phyloP scores from a whole-genome alignment of 805 yeast genomes.

The Myxozyma lipomycoides region DNA sequence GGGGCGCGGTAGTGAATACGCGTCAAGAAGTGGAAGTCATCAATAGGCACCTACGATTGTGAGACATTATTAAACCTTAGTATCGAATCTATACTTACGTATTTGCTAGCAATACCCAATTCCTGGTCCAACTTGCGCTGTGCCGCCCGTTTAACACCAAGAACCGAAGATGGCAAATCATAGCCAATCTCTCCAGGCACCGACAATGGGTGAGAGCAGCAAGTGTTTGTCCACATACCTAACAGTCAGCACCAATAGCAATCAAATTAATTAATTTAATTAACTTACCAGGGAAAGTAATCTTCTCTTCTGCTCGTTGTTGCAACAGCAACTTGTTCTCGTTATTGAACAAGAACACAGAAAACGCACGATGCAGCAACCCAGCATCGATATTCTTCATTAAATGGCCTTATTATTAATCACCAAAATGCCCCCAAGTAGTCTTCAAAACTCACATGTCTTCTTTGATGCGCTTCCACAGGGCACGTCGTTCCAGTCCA shows the following conservation, averaged over 20 bases:
- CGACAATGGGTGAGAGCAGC: constrained; percentile 96
- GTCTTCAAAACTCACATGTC: constrained; percentile 45
- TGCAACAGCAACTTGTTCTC: constrained; percentile 76
- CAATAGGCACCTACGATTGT: constrained; percentile 46
- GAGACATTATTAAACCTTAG: not conserved
- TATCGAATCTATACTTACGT: constrained; percentile 37
- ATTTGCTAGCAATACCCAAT: constrained; percentile 67
- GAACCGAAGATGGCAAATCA: constrained; percentile 55
- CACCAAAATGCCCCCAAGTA: not conserved
- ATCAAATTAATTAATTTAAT: not conserved
- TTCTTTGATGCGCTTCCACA: constrained; percentile 94
- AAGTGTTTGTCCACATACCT: constrained; percentile 95
- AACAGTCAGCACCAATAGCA: not conserved
- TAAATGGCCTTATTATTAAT: constrained; percentile 44
- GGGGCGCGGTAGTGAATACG: constrained; percentile 92
- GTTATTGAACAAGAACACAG: constrained; percentile 85
- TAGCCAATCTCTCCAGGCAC: constrained; percentile 74
- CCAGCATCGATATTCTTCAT: constrained; percentile 86
- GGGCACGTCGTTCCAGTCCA: constrained; percentile 82
- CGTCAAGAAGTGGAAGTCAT: constrained; percentile 74
- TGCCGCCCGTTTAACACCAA: constrained; percentile 84
- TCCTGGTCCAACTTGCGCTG: constrained; percentile 90
- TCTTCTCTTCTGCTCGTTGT: constrained; percentile 94
- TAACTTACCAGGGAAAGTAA: constrained; percentile 70
- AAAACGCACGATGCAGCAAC: constrained; percentile 88